These are phyloP conservation scores for Phoenix dactylifera DNA, from an alignment of 176 grass and related monocot genomes.

Conservation along the genomic window DNA sequence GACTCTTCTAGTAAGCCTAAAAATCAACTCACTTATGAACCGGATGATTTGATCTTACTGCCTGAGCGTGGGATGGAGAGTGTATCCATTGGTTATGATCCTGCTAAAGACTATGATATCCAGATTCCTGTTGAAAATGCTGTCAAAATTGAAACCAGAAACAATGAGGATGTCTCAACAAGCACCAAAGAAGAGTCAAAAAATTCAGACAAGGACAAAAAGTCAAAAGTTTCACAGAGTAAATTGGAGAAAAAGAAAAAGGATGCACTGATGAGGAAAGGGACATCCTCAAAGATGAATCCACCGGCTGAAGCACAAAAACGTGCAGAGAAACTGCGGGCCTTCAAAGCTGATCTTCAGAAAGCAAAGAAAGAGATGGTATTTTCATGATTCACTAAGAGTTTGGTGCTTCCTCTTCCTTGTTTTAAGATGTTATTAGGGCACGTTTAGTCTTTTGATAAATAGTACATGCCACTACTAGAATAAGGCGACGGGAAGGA, in stretches of 20 bases:
- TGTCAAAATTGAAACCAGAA: slow-evolving; percentile 31
- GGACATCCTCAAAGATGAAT: slow-evolving; percentile 43
- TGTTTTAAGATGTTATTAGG: no score
- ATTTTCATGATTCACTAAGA: slow-evolving; percentile 8
- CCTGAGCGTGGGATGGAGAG: slow-evolving; percentile 60
- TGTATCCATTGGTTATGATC: slow-evolving; percentile 67
- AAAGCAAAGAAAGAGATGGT: slow-evolving; percentile 94
- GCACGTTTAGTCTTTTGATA: no score
- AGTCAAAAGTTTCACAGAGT: slow-evolving; percentile 49
- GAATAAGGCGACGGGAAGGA: no score
- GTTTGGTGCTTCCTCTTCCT: no score
- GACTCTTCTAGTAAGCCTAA: slow-evolving; percentile 23
- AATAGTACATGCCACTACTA: no score
- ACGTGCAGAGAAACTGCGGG: slow-evolving; percentile 73
- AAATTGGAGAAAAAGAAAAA: slow-evolving; percentile 66
- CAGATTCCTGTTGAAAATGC: slow-evolving; percentile 35
- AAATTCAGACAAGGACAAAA: slow-evolving; percentile 60
- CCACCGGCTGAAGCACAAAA: slow-evolving; percentile 77
- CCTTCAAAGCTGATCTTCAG: slow-evolving; percentile 78
- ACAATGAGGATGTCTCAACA: slow-evolving; percentile 31
- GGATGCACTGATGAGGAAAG: slow-evolving; percentile 45
- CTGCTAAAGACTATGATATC: slow-evolving; percentile 63
- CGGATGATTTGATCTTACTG: slow-evolving; percentile 67
- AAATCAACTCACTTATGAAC: slow-evolving; percentile 65
- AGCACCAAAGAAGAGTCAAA: slow-evolving; percentile 33